Base-by-base conservation (phyloP, 768 basidiomycete species). In the Thelephora ganbajun region DNA sequence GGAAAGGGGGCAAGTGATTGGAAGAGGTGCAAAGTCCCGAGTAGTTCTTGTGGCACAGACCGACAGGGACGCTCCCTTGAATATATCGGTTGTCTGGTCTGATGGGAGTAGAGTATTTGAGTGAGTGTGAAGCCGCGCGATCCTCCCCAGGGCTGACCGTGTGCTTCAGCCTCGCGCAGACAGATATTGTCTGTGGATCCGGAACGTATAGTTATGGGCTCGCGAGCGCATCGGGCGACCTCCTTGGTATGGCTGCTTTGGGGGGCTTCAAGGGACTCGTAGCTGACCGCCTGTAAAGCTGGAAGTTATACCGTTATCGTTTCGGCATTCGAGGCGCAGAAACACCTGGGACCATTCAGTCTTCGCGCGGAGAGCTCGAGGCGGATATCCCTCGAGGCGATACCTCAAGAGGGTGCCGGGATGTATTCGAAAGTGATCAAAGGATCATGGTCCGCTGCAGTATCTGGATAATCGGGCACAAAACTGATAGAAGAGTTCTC, bases 371-470 rank as follows among this genome's bases (percentile, higher is more conserved):
- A 84, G 44, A 76, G 82, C 48, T 73, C 79, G 1, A 59, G 61
- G 49, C 70, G 74, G 1, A 71, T 92, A 45, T 76, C 80, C 14
- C 51, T 96, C 19, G 66, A 66, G 44, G 54, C 76, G 0, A 82
- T 96, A 19, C 77, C 81, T 0, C 76, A 81, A 49, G 94, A 98
- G 65, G 92, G 90, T 0, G 88, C 91, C 0, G 93, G 92, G 0
- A 88, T 96, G 90, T 94, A 83, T 59, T 65, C 63, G 18, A 82
- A 85, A 54, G 58, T 69, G 0, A 54, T 83, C 2, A 72, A 66
- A n/a, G 90, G 88, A 3, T 64, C 69, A 35, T 98, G 93, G 93
- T 87, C 51, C 45, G 75, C 60, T 14, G 1, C 6, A 6, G 54
- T 11, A 2, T 33, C 33, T 46, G 7, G 30, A 43, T 22, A 39